These are phyloP conservation scores for Platanthera zijinensis DNA, from an alignment of 106 monocot species.

Conservation along the genomic window DNA sequence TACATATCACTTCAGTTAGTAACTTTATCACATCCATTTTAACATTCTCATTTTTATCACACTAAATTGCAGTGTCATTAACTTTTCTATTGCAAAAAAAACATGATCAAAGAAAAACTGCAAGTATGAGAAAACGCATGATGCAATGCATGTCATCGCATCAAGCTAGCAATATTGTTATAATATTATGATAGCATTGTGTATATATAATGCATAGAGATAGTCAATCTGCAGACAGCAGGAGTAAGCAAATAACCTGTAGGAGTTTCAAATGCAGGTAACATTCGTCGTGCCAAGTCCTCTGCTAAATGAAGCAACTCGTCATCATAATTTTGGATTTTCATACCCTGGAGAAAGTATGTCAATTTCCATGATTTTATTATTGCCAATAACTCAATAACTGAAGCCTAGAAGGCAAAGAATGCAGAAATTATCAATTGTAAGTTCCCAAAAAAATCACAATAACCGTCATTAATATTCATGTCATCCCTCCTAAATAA, in stretches of 20 bases:
- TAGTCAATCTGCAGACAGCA: background rate
- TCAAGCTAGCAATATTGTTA: background rate
- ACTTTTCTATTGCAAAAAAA: background rate
- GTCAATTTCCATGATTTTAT: background rate
- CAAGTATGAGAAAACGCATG: background rate
- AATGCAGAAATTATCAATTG: background rate
- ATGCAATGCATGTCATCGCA: background rate
- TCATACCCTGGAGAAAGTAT: constrained; percentile 69
- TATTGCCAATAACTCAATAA: background rate
- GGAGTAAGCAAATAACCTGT: constrained; percentile 50
- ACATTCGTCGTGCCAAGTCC: constrained; percentile 76
- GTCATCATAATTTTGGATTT: constrained; percentile 62
- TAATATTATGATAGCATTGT: background rate
- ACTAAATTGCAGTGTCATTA: background rate
- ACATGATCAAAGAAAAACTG: background rate
- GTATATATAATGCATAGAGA: background rate
- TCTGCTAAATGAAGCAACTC: constrained; percentile 83
- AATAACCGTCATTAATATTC: background rate
- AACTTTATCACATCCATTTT: background rate
- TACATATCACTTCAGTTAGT: background rate
- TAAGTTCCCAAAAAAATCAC: background rate
- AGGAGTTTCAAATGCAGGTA: constrained; percentile 97
- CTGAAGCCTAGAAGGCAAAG: background rate
- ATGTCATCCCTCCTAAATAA: background rate
- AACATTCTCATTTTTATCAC: background rate